Conservation (phyloP, 495 filamentous ascomycete species). For the Bacidia gigantensis region DNA sequence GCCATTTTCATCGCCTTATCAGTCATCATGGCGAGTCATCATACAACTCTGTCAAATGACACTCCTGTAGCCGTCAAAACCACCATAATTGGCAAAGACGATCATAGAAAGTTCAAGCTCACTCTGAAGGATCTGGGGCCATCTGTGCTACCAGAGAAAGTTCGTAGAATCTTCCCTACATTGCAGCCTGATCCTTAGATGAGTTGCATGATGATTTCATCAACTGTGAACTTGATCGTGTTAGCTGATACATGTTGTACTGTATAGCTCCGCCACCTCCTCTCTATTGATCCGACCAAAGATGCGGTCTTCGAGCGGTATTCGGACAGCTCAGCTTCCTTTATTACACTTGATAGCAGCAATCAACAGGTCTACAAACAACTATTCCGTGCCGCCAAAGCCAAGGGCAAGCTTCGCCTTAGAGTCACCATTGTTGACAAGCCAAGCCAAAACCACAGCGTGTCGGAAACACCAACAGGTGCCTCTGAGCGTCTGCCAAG, state of each 20-base stretch:
- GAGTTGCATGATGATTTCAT: no score
- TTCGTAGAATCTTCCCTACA: slow-evolving; percentile 36
- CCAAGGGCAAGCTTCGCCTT: slow-evolving; percentile 93
- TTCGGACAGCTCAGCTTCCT: slow-evolving; percentile 80
- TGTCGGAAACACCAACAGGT: slow-evolving; percentile 2
- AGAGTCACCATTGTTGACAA: slow-evolving; percentile 42
- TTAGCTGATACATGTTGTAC: not conserved
- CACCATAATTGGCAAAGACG: slow-evolving; percentile 44
- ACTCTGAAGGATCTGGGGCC: slow-evolving; percentile 73
- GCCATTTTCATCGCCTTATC: slow-evolving; percentile 2
- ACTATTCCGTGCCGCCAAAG: slow-evolving; percentile 90
- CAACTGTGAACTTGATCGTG: no score
- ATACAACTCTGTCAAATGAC: slow-evolving; percentile 37
- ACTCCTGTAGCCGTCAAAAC: slow-evolving; percentile 80
- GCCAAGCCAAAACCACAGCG: slow-evolving; percentile 6
- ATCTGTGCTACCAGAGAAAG: slow-evolving; percentile 67
- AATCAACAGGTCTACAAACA: slow-evolving; percentile 88
- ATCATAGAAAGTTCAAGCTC: slow-evolving; percentile 74
- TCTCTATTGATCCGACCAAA: slow-evolving; percentile 54
- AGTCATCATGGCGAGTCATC: slow-evolving; percentile 35
- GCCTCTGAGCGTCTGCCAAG: slow-evolving; percentile 12
- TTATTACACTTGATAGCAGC: slow-evolving; percentile 60
- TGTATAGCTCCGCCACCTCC: slow-evolving; percentile 57
- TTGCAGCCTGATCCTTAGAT: slow-evolving; percentile 10
- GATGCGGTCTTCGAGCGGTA: slow-evolving; percentile 79